These are phyloP conservation scores for Passiflora organensis DNA, from an alignment of 345 rosid species.

Conservation along the genomic window DNA sequence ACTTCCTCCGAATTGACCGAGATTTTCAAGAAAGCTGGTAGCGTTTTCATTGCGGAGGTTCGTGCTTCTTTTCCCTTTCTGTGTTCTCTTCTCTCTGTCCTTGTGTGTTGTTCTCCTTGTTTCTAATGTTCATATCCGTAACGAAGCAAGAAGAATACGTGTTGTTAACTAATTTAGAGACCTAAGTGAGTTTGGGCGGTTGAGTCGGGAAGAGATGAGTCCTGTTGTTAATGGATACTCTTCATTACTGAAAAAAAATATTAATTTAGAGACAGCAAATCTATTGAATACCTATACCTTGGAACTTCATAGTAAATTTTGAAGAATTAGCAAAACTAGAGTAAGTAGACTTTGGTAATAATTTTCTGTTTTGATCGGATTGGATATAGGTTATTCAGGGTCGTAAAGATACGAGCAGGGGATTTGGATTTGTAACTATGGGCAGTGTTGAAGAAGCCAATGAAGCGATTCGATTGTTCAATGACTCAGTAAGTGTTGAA, in stretches of 20 bases:
- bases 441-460: conserved; percentile 69
- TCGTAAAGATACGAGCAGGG: conserved; percentile 94
- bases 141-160: too few species aligned
- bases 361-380: conserved; percentile 4
- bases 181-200: too few species aligned
- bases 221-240: too few species aligned
- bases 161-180: too few species aligned
- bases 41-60: conserved; percentile 66
- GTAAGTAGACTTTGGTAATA: not conserved
- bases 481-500: conserved; percentile 70
- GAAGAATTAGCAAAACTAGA: not conserved
- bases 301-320: too few species aligned
- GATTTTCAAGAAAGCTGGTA: conserved; percentile 68
- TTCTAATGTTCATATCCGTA: too few species aligned
- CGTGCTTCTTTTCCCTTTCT: not conserved
- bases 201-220: too few species aligned
- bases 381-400: conserved; percentile 59
- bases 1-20: conserved; percentile 57
- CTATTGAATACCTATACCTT: too few species aligned
- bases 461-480: conserved; percentile 69
- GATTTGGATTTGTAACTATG: conserved; percentile 87
- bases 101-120: too few species aligned
- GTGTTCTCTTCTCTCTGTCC: too few species aligned
- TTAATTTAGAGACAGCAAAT: too few species aligned
- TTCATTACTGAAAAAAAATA: too few species aligned